Evolutionary conservation across 192 early-diverging fungal species (phyloP), one percentile per base, ranked within the genome.

Genomic region (Mortierella antarctica): DNA sequence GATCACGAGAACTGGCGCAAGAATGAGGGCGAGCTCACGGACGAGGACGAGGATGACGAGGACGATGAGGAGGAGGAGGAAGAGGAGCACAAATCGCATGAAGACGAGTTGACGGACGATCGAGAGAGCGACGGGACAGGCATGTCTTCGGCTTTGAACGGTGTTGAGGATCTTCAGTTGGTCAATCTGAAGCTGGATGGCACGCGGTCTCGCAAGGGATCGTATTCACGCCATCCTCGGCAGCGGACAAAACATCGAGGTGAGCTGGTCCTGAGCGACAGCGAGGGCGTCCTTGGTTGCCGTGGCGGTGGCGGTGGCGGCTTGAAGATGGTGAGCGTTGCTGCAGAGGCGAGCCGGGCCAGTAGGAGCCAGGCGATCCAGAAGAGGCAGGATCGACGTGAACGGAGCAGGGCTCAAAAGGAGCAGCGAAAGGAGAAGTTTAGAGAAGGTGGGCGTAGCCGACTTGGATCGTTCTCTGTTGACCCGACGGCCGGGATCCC

Each of bases 281-380:
- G 65, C 31, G 65, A 57, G 8, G 70, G 66, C 8, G 59, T 62
- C 10, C 41, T 80, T 31, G 69, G 69, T 1, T 71, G 76, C 44
- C 63, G 58, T n/a, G 69, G 57, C 18, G 76, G 76, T 18, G 76
- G 76, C 8, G 76, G 76, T 7, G 75, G 75, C 17, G 76, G 76
- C n/a, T 39, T 79, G 55, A 71, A 71, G 42, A 57, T 67, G 70
- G 53, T 80, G 15, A 66, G 54, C 45, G 65, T 67, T 14, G 58
- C 52, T 55, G 66, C 48, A 7, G 62, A 72, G 11, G 70, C 49
- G 0, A 21, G 54, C 9, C 53, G 58, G 0, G 56, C 44, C 1
- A 45, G 62, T 1, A 20, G 47, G 21, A 44, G 52, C 2, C 55
- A 55, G 12, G 31, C 66, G 21, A 6, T 21, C 4, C 56, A 68